Percentiles rank a stretch among this genome's conserved stretches.
These are phyloP conservation scores for Leccinum uliginosum DNA, from an alignment of 768 basidiomycete species.

Conservation along the genomic window DNA sequence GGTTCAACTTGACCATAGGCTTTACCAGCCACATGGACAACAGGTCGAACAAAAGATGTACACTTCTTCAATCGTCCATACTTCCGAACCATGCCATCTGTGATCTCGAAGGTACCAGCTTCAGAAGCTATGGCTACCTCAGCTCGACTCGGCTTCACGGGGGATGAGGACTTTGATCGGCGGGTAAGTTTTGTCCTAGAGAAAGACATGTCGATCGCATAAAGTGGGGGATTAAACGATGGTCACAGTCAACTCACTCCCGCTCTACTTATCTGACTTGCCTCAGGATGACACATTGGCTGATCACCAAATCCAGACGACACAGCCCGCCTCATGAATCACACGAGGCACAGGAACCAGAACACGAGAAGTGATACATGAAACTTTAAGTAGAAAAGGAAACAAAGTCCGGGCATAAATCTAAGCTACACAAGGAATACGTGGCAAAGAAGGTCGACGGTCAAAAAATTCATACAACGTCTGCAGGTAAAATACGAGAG, in stretches of 20 bases:
- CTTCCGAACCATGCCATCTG: background rate
- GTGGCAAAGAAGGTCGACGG: background rate
- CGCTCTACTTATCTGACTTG: too few relatives aligned
- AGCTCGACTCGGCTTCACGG: background rate
- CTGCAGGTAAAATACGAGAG: background rate
- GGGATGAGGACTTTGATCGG: background rate
- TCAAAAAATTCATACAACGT: background rate
- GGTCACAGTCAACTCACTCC: too few relatives aligned
- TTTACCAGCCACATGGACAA: background rate
- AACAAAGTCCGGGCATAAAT: too few relatives aligned
- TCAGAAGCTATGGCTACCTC: too few relatives aligned
- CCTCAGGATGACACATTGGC: too few relatives aligned
- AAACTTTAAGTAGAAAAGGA: too few relatives aligned
- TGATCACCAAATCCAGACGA: too few relatives aligned
- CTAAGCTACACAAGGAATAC: background rate
- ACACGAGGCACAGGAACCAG: too few relatives aligned
- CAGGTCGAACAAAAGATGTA: background rate
- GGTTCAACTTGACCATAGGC: background rate
- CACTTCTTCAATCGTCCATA: background rate
- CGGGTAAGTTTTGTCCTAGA: background rate
- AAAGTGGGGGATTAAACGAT: background rate
- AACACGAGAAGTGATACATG: too few relatives aligned
- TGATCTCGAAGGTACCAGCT: background rate
- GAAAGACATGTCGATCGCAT: background rate
- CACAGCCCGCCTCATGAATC: too few relatives aligned